Evolutionary conservation across 139 green algal genomes (phyloP).

Genomic region (Closterium sp.): DNA sequence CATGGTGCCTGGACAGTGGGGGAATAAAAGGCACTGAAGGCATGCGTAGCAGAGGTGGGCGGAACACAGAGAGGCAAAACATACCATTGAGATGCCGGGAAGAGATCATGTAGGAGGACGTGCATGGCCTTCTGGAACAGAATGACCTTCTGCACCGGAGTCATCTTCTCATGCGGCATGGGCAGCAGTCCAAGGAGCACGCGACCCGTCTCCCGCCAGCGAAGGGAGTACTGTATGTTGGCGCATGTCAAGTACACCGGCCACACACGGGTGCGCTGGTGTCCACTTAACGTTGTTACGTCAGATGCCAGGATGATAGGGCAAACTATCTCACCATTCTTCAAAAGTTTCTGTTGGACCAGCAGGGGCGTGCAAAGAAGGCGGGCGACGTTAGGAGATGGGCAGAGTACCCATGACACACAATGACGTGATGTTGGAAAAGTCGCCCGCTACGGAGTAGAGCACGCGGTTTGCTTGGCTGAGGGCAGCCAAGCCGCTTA

Average conservation of each 20-base stretch:
- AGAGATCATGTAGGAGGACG: background rate
- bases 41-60: background rate
- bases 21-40: background rate
- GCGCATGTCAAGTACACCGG: background rate
- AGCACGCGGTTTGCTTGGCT: too few species aligned
- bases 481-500: too few species aligned
- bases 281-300: background rate
- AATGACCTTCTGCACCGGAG: background rate
- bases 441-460: too few species aligned
- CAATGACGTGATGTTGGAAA: too few species aligned
- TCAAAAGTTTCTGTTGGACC: background rate
- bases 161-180: background rate
- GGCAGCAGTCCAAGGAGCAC: background rate
- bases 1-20: too few species aligned
- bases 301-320: background rate
- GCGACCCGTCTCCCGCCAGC: background rate
- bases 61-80: background rate
- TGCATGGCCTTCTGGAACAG: background rate
- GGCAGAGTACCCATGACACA: too few species aligned
- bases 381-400: too few species aligned
- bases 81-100: background rate
- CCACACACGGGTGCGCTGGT: background rate
- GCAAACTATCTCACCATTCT: background rate
- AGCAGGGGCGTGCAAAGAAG: too few species aligned
- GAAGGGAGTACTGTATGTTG: background rate